phyloP scores from a whole-genome alignment of 805 yeast species.

The Candida ortonii region DNA sequence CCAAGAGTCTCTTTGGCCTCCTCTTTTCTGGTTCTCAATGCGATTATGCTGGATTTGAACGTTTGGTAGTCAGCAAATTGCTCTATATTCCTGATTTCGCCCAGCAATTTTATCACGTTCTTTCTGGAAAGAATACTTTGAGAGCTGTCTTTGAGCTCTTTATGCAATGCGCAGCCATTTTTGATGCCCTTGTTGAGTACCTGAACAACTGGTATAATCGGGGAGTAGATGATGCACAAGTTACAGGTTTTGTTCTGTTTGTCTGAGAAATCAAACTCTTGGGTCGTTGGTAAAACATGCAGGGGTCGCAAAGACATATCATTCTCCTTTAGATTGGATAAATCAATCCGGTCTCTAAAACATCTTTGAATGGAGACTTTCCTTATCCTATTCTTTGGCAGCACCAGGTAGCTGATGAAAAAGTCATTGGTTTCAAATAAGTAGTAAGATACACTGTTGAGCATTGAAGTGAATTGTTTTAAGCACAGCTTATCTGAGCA shows the following conservation, averaged over 20 bases:
- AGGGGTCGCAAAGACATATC: no score
- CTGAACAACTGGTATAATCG: constrained; percentile 26
- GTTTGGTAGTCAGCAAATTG: constrained; percentile 9
- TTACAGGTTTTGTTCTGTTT: constrained; percentile 13
- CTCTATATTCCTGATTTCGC: no score
- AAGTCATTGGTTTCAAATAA: constrained; percentile 34
- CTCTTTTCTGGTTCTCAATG: constrained; percentile 6
- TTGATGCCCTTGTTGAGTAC: constrained; percentile 57
- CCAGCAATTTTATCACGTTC: constrained; percentile 8
- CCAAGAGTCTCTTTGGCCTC: constrained; percentile 8
- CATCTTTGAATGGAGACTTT: constrained; percentile 39
- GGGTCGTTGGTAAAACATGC: constrained; percentile 17
- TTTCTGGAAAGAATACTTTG: constrained; percentile 16
- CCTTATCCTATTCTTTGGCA: constrained; percentile 37
- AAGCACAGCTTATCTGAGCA: constrained; percentile 82
- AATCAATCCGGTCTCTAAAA: constrained; percentile 30
- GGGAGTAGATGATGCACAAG: constrained; percentile 30
- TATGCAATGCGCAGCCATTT: constrained; percentile 47
- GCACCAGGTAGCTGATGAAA: constrained; percentile 47
- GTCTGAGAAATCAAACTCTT: constrained; percentile 6
- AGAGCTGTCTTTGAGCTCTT: constrained; percentile 14
- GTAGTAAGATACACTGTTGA: constrained; percentile 43
- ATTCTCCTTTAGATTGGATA: constrained; percentile 1
- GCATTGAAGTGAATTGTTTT: constrained; percentile 55
- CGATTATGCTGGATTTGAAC: constrained; percentile 13